Base-by-base conservation (phyloP, 169 alveolate genomes). In the Miamiensis avidus region DNA sequence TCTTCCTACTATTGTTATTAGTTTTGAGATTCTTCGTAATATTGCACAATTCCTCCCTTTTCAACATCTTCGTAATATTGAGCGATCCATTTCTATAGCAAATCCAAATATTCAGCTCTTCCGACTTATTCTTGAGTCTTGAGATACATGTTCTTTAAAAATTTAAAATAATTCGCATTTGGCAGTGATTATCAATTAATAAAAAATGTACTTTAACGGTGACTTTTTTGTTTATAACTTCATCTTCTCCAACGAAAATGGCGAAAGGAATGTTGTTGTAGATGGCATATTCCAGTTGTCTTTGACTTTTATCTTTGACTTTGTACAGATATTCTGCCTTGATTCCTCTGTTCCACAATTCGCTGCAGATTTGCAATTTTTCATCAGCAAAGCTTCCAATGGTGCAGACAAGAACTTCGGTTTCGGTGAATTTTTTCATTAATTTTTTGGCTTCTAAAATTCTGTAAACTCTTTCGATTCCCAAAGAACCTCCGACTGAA, bases 401-500 rank as follows among this genome's bases (percentile, higher is more conserved):
- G 1, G 88, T 76, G 32, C 94, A 89, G 0, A 85, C 89, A 26
- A 90, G 81, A 49, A 93, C 90, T 75, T 91, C 84, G 28, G 95
- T 91, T 74, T 89, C 93, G 32, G 89, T 76, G 0, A 84, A 86
- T 86, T 92, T 82, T 11, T 87, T 81, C 0, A 64, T 76, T 29
- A 82, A 65, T 4, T 84, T 82, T 65, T 82, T 78, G 76, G 89
- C 94, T 88, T 95, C 98, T 29, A 95, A 82, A n/a, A 97, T 96
- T 64, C 95, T 94, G 92, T 98, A 96, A 64, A 98, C 92, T 81
- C 99, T 90, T 84, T 98, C 99, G 30, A 98, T 96, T 27, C 99
- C 99, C 16, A 98, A 94, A 73, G 99, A 96, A 76, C 97, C 97
- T 30, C 99, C 99, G 27, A 98, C 99, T 16, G 99, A 97, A 25